Percentiles rank a stretch among this genome's conserved stretches.
phyloP scores from a whole-genome alignment of 2,329 filamentous ascomycete genomes.

The Colletotrichum sojae region DNA sequence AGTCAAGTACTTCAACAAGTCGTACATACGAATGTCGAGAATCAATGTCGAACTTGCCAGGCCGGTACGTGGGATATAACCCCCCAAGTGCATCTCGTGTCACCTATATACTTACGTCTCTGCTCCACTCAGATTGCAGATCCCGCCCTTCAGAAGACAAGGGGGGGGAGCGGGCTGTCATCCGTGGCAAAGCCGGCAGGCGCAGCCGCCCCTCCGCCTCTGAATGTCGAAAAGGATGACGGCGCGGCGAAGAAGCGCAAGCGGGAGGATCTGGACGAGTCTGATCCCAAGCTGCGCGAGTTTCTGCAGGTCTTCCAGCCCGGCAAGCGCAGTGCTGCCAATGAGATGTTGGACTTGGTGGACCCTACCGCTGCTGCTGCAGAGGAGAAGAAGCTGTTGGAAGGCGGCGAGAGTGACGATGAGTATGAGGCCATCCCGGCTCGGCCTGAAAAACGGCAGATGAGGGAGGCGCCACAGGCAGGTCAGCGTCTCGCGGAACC shows the following conservation, averaged over 20 bases:
- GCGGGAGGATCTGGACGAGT: conserved; percentile 68
- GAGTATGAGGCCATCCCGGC: conserved; percentile 79
- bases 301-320: conserved; percentile 87
- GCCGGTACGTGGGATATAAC: conserved; percentile 58
- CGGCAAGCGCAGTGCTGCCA: conserved; percentile 56
- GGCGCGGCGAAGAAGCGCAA: conserved; percentile 75
- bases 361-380: conserved; percentile 33
- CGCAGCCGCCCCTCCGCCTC: conserved; percentile 34
- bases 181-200: conserved; percentile 31
- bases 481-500: conserved; percentile 29
- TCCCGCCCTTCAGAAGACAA: conserved; percentile 51
- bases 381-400: conserved; percentile 52
- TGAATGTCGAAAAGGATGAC: conserved; percentile 43
- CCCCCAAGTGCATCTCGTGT: background rate
- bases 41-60: conserved; percentile 90
- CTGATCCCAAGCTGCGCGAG: conserved; percentile 87
- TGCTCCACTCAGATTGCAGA: conserved; percentile 55
- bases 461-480: conserved; percentile 39
- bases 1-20: conserved; percentile 94
- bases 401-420: conserved; percentile 76
- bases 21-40: conserved; percentile 96
- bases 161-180: conserved; percentile 25
- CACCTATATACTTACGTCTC: conserved; percentile 24
- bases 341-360: conserved; percentile 38
- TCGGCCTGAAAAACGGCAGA: conserved; percentile 63